These are phyloP conservation scores for Pleoardoris graminearum DNA, from an alignment of 2,329 filamentous ascomycete genomes.

Conservation along the genomic window DNA sequence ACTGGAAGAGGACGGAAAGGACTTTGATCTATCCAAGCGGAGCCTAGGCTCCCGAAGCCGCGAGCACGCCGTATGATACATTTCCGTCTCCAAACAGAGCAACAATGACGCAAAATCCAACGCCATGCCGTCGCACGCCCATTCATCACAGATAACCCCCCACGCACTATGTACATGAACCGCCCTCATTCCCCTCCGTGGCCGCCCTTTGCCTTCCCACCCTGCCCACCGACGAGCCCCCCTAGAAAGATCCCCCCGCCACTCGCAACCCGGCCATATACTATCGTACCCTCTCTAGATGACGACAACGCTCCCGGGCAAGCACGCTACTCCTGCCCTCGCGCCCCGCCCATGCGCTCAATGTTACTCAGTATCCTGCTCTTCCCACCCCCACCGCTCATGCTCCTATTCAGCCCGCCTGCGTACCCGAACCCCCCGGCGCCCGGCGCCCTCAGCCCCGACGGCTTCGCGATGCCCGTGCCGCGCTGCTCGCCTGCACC, in stretches of 20 bases:
- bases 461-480: constrained; percentile 48
- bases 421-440: constrained; percentile 46
- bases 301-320: too few relatives aligned
- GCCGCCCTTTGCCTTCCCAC: not conserved
- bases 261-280: not conserved
- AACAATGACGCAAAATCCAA: too few relatives aligned
- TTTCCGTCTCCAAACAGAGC: too few relatives aligned
- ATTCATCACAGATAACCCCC: too few relatives aligned
- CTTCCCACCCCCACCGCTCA: constrained; percentile 48
- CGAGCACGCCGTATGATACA: too few relatives aligned
- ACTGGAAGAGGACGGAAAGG: too few relatives aligned
- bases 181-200: not conserved
- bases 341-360: constrained; percentile 75
- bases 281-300: too few relatives aligned
- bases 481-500: constrained; percentile 22
- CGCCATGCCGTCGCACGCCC: too few relatives aligned
- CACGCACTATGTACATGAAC: too few relatives aligned
- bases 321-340: constrained; percentile 22
- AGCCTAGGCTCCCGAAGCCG: too few relatives aligned
- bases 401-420: constrained; percentile 36
- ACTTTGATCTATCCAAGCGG: too few relatives aligned
- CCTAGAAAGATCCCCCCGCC: not conserved
- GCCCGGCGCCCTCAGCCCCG: constrained; percentile 64
- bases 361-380: constrained; percentile 83
- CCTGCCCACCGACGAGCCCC: not conserved